Base-by-base conservation (phyloP, 495 filamentous ascomycete genomes). In the Penicillium ochrochloron region DNA sequence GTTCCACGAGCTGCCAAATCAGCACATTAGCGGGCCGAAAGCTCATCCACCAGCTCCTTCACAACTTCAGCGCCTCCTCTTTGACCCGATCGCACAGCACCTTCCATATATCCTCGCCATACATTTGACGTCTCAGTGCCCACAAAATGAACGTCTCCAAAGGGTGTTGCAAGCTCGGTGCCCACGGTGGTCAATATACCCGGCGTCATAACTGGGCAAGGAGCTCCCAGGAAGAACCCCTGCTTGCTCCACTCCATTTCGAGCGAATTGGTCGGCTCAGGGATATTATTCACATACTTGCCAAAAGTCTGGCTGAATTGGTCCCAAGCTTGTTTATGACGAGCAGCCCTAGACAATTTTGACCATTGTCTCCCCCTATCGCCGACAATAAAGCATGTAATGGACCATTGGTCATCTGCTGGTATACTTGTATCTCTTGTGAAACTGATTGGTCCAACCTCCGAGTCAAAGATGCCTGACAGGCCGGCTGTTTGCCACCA, bases 31-130 rank as follows among this genome's bases (percentile, higher is more conserved):
- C 21, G 23, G 8, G 8, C 21, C 2, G 44, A 44, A 19, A 41
- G 34, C 25, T 44, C 8, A 31, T 35, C 19, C n/a, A n/a, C 4
- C 14, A 64, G 33, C 11, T 34, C 60, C 33, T 66, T 25, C 17
- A 72, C 53, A 17, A 79, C 75, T 60, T 84, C 81, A 19, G 58
- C 62, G 5, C 74, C 80, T 2, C 69, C 80, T 57, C 73, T 71
- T 31, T 75, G 58, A 0, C 80, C 81, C 37, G 64, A 70, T 14
- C 73, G 44, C 9, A 83, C 60, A 3, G 82, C 82, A 0, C 83
- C 82, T 62, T 84, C 80, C 80, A 85, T 83, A 62, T 80, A 82
- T 19, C 82, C 82, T 61, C 72, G 75, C 80, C 81, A 84, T 21
- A 73, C 71, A 11, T 34, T 62, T 3, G 78, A 68, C 29, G 73